phyloP scores from a whole-genome alignment of 1,284 basidiomycete species.

The Ceratobasidium sp. region DNA sequence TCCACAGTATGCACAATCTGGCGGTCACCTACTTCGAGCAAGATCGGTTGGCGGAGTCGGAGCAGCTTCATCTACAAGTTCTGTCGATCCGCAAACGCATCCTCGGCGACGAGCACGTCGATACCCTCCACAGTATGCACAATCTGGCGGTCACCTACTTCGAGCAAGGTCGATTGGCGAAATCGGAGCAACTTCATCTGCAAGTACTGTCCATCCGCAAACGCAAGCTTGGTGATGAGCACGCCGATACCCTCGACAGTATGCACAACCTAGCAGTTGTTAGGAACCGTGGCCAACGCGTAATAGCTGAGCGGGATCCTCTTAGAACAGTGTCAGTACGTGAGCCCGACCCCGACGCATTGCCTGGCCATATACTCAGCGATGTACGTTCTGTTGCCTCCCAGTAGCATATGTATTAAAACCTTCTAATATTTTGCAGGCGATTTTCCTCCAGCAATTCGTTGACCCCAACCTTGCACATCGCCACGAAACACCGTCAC shows the following conservation, averaged over 20 bases:
- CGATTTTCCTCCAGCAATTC: too few species aligned
- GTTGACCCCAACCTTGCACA: background rate
- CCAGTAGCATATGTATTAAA: background rate
- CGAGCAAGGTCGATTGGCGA: background rate
- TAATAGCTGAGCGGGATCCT: too few species aligned
- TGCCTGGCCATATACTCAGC: too few species aligned
- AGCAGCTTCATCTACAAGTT: background rate
- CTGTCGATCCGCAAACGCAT: background rate
- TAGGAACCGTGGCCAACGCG: too few species aligned
- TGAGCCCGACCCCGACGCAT: too few species aligned
- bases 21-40: background rate
- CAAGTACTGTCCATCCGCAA: background rate
- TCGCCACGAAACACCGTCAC: too few species aligned
- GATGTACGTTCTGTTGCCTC: background rate
- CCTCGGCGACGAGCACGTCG: background rate
- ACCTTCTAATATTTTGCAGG: too few species aligned
- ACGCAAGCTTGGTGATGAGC: background rate
- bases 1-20: background rate
- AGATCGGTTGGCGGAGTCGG: background rate
- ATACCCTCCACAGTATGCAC: conserved; percentile 8
- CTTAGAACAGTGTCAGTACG: too few species aligned
- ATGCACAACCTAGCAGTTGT: background rate
- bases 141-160: conserved; percentile 1
- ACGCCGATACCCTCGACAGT: background rate
- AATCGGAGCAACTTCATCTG: background rate